Evolutionary conservation across 345 rosid genomes (phyloP), one percentile per base, ranked within the genome.

Genomic region (Boechera retrofracta): DNA sequence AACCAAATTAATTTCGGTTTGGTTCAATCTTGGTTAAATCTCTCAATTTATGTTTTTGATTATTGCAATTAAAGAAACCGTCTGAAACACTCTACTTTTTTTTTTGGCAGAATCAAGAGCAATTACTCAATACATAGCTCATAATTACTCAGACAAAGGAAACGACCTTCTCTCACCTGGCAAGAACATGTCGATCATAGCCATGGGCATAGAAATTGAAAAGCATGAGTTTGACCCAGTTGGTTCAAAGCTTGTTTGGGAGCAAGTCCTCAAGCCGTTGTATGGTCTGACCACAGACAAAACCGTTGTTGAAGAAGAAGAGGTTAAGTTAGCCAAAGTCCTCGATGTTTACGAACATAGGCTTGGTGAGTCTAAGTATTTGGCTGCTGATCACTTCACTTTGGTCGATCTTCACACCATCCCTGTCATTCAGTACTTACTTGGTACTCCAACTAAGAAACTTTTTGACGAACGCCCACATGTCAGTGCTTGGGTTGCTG

Each of bases 331-430:
- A 6, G 84, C 44, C 4, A 75, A 49, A 66, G 85, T 80, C 5
- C 86, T 88, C 4, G 91, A 92, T 41, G 64, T 82, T 7, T 90
- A 89, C 47, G 98, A 90, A 85, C 16, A 26, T 4, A 72, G 84
- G 68, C 84, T 85, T 16, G 56, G 42, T 11, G 47, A 69, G 42
- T 71, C 57, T 5, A 75, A 80, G 74, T 78, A 66, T 13, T 42
- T 79, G 74, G 61, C 72, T 18, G 67, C 72, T 44, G 81, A 75
- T 31, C 67, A 71, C 56, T 82, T 80, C 79, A 77, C 84, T 12
- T 78, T 79, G 55, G 81, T 77, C 1, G 85, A 82, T 72, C 84
- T 82, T 42, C 80, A 71, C 70, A 79, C 78, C 58, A 74, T 84
- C 61, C 84, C 85, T 4, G 74, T 16, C 79, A 33, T 86, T 6